Percentiles rank a stretch among this genome's conserved stretches.
phyloP scores from a whole-genome alignment of 352 stramenopile genomes.

The Thraustochytrium striatum region DNA sequence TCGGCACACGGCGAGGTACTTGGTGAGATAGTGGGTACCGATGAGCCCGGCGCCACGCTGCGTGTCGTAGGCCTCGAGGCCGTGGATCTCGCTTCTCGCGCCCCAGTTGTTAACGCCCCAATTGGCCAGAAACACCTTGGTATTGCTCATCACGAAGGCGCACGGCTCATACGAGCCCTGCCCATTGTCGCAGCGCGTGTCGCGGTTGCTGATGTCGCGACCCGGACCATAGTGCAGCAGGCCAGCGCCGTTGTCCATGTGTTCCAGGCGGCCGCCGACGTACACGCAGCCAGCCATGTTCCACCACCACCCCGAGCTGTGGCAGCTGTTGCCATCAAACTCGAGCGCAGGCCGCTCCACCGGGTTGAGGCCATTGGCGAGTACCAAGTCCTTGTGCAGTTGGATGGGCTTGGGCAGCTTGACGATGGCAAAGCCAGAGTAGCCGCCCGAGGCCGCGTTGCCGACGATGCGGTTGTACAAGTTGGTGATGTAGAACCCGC shows the following conservation, averaged over 20 bases:
- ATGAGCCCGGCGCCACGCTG: background rate
- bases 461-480: slow-evolving; percentile 24
- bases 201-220: background rate
- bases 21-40: slow-evolving; percentile 8
- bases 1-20: slow-evolving; percentile 13
- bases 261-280: slow-evolving; percentile 16
- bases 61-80: slow-evolving; percentile 3
- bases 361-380: slow-evolving; percentile 18
- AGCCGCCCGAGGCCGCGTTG: slow-evolving; percentile 58
- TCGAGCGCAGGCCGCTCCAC: slow-evolving; percentile 12
- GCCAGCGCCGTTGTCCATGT: background rate
- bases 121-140: slow-evolving; percentile 31
- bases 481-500: slow-evolving; percentile 61
- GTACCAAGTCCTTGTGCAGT: background rate
- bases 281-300: slow-evolving; percentile 28
- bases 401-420: slow-evolving; percentile 51
- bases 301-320: slow-evolving; percentile 30
- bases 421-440: slow-evolving; percentile 57
- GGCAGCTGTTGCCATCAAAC: slow-evolving; percentile 45
- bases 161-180: background rate
- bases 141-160: slow-evolving; percentile 7
- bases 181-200: background rate
- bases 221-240: slow-evolving; percentile 41
- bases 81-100: background rate
- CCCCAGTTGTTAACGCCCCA: slow-evolving; percentile 40